Conservation (phyloP, 805 yeast species). For the Kregervanrija fluxuum region DNA sequence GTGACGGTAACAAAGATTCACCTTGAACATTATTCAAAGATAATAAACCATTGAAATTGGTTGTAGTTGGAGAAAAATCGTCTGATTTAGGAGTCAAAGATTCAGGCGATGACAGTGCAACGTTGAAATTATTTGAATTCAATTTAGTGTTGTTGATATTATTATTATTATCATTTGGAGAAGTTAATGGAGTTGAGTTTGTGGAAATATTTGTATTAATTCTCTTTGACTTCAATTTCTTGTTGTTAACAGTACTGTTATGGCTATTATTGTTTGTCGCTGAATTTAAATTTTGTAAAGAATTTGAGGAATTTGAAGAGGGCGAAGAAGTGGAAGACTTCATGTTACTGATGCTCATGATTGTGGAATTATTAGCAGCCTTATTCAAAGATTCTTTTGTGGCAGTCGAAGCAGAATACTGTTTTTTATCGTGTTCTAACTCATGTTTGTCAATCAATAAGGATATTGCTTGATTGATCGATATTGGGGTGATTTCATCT, state of each 20-base stretch:
- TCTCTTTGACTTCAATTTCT: too few species aligned
- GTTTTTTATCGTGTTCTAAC: conserved; percentile 3
- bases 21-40: too few species aligned
- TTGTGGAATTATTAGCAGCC: background rate
- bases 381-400: conserved; percentile 2
- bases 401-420: conserved; percentile 3
- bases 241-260: too few species aligned
- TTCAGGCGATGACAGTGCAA: conserved; percentile 20
- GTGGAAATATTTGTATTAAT: too few species aligned
- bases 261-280: too few species aligned
- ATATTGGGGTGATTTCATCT: conserved; percentile 20
- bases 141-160: too few species aligned
- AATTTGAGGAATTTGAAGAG: too few species aligned
- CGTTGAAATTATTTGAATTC: too few species aligned
- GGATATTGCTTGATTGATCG: conserved; percentile 43
- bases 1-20: background rate
- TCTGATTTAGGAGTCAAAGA: conserved; percentile 20
- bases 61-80: conserved; percentile 12
- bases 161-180: too few species aligned
- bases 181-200: too few species aligned
- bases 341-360: conserved; percentile 1
- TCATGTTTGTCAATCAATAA: conserved; percentile 35
- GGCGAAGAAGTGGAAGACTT: background rate
- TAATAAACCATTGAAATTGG: too few species aligned
- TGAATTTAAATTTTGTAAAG: too few species aligned